Conservation (phyloP, 2,329 filamentous ascomycete genomes). For the Botrytis hyacinthi region DNA sequence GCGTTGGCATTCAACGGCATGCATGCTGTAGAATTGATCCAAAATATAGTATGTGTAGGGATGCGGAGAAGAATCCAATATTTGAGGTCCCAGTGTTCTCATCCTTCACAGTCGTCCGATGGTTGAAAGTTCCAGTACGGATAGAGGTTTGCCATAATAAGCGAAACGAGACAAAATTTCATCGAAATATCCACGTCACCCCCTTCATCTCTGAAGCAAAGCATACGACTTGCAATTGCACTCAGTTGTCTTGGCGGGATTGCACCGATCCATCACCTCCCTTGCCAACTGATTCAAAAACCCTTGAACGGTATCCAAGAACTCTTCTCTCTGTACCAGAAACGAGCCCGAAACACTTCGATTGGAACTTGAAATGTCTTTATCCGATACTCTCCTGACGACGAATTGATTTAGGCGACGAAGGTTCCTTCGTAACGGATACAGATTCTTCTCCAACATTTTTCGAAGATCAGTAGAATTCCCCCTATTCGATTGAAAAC, state of each 20-base stretch:
- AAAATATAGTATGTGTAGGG: neutral
- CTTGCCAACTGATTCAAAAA: conserved; percentile 20
- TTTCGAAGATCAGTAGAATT: conserved; percentile 15
- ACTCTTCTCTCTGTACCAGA: conserved; percentile 14
- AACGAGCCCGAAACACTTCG: conserved; percentile 3
- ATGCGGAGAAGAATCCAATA: neutral
- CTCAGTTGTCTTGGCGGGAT: conserved; percentile 8
- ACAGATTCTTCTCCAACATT: conserved; percentile 16
- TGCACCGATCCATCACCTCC: conserved; percentile 10
- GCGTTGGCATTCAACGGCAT: neutral
- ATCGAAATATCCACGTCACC: neutral
- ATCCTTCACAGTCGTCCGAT: neutral
- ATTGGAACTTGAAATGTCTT: conserved; percentile 10
- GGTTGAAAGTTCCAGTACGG: neutral
- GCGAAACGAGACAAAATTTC: neutral
- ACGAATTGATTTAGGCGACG: conserved; percentile 13
- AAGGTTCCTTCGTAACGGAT: conserved; percentile 17
- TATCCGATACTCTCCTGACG: conserved; percentile 2
- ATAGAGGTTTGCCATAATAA: neutral
- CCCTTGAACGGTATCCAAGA: conserved; percentile 12
- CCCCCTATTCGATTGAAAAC: conserved; percentile 11
- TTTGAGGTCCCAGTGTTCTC: neutral
- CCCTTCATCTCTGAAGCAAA: neutral
- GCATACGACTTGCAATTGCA: neutral
- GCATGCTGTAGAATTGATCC: neutral